phyloP scores from a whole-genome alignment of 1,139 yeast species.

The Blastobotrys buckinghamii region DNA sequence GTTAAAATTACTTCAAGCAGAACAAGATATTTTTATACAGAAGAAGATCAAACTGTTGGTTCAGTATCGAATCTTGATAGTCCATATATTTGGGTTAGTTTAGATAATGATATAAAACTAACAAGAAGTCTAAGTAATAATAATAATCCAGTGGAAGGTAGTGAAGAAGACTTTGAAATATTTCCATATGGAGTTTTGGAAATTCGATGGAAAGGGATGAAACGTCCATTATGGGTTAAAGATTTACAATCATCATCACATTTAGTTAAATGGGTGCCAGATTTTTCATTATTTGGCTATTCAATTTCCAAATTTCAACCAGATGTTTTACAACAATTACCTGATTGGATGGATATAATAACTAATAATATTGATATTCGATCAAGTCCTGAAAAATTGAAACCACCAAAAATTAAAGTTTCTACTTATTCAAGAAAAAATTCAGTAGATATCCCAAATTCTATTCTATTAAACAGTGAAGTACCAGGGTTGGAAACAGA shows the following conservation, averaged over 20 bases:
- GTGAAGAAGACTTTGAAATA: constrained; percentile 1
- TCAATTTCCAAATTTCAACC: constrained; percentile 27
- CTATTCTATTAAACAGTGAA: constrained; percentile 13
- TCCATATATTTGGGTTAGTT: constrained; percentile 40
- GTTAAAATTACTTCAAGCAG: constrained; percentile 26
- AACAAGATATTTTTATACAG: constrained; percentile 24
- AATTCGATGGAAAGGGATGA: constrained; percentile 39
- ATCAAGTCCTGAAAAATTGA: constrained; percentile 4
- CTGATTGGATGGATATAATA: constrained; percentile 33
- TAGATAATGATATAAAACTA: constrained; percentile 39
- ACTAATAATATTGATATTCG: constrained; percentile 33
- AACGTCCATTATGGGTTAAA: constrained; percentile 35
- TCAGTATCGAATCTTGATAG: constrained; percentile 12
- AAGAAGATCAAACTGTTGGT: neutral
- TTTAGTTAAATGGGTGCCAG: constrained; percentile 33
- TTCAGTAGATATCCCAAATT: neutral
- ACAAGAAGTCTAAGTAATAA: constrained; percentile 28
- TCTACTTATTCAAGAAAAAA: neutral
- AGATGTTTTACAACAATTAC: constrained; percentile 28
- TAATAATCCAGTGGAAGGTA: constrained; percentile 11
- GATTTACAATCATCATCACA: constrained; percentile 34
- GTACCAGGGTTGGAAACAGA: constrained; percentile 4
- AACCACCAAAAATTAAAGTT: too few relatives aligned
- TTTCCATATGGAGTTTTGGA: constrained; percentile 48
- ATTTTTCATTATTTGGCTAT: constrained; percentile 35